phyloP scores from a whole-genome alignment of 2,329 filamentous ascomycete species.

The Corynespora cassiicola region DNA sequence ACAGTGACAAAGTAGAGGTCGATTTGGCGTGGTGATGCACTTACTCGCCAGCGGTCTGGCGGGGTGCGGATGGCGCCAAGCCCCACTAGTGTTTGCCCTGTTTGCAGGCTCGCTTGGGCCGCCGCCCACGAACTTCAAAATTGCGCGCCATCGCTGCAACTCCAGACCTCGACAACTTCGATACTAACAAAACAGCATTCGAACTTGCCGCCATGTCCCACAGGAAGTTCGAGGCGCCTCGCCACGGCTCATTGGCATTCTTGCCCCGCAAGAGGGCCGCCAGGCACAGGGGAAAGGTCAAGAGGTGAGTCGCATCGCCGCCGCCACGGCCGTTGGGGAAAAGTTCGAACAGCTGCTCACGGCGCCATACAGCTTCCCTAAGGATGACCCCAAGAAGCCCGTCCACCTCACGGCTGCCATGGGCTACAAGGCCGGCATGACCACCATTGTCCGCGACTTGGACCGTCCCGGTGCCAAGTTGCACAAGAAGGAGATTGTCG shows the following conservation, averaged over 20 bases:
- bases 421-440: constrained; percentile 99
- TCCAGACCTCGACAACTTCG: constrained; percentile 27
- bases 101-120: too few relatives aligned
- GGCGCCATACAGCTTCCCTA: constrained; percentile 78
- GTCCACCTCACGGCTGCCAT: constrained; percentile 97
- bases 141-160: too few relatives aligned
- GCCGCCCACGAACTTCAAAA: background rate
- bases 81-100: too few relatives aligned
- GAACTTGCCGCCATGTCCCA: constrained; percentile 57
- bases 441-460: constrained; percentile 98
- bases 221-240: constrained; percentile 83
- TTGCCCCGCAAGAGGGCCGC: constrained; percentile 80
- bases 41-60: constrained; percentile 2
- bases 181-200: constrained; percentile 45
- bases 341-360: constrained; percentile 29
- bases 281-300: constrained; percentile 96
- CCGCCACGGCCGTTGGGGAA: constrained; percentile 13
- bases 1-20: constrained; percentile 11
- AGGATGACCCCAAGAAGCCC: constrained; percentile 99
- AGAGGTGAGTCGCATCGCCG: constrained; percentile 76
- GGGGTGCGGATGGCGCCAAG: constrained; percentile 2
- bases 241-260: constrained; percentile 78
- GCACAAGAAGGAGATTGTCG: constrained; percentile 75
- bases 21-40: constrained; percentile 8
- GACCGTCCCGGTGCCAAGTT: constrained; percentile 99